Conservation (phyloP, 1,284 basidiomycete genomes). For the Fomitopsis palustris region DNA sequence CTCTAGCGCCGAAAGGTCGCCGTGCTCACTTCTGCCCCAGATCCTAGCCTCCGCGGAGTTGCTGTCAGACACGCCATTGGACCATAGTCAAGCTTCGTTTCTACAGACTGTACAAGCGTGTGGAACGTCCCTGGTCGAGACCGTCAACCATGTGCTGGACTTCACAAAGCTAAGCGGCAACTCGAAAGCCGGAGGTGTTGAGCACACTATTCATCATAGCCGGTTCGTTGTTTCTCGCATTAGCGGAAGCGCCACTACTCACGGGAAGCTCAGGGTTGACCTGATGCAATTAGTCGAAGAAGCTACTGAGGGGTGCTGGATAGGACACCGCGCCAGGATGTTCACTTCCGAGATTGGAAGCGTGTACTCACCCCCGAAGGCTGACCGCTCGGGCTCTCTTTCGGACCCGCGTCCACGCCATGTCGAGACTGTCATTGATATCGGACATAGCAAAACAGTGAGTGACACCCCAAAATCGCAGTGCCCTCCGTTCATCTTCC, state of each 20-base stretch:
- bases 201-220: slow-evolving; percentile 69
- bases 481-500: neutral
- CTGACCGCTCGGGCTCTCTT: slow-evolving; percentile 39
- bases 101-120: slow-evolving; percentile 88
- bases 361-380: slow-evolving; percentile 82
- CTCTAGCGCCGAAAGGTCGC: slow-evolving; percentile 3
- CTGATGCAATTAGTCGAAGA: slow-evolving; percentile 91
- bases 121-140: slow-evolving; percentile 80
- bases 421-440: slow-evolving; percentile 88
- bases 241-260: neutral
- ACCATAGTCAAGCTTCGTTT: slow-evolving; percentile 83
- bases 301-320: slow-evolving; percentile 93
- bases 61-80: slow-evolving; percentile 78
- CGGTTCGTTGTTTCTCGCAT: slow-evolving; percentile 40
- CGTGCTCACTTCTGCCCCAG: slow-evolving; percentile 30
- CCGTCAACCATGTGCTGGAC: slow-evolving; percentile 95
- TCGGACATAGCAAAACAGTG: slow-evolving; percentile 70
- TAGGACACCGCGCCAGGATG: slow-evolving; percentile 84
- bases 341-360: slow-evolving; percentile 83
- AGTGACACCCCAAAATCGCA: slow-evolving; percentile 17
- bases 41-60: slow-evolving; percentile 91
- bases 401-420: slow-evolving; percentile 35
- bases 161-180: slow-evolving; percentile 96
- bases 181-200: slow-evolving; percentile 70
- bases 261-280: slow-evolving; percentile 57